phyloP scores from a whole-genome alignment of 2,329 filamentous ascomycete genomes.

The Stylonectria norvegica region DNA sequence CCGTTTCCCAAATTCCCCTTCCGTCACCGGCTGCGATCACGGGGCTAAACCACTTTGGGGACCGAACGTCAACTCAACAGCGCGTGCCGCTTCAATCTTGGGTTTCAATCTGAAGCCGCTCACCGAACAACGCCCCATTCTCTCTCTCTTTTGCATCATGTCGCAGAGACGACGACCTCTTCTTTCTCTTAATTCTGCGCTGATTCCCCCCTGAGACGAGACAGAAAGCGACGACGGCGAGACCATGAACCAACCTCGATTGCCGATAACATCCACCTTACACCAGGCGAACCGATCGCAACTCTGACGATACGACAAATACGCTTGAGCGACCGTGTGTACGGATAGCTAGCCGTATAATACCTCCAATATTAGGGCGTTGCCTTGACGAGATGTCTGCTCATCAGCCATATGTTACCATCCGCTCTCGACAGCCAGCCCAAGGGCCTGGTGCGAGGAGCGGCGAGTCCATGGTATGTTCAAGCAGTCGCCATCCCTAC shows the following conservation, averaged over 20 bases:
- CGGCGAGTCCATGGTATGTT: slow-evolving; percentile 48
- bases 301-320: slow-evolving; percentile 5
- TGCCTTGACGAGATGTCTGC: slow-evolving; percentile 36
- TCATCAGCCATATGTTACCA: slow-evolving; percentile 50
- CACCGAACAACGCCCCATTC: slow-evolving; percentile 16
- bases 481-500: neutral
- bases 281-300: slow-evolving; percentile 8
- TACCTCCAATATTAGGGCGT: neutral
- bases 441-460: slow-evolving; percentile 46
- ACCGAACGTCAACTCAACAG: slow-evolving; percentile 30
- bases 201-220: slow-evolving; percentile 9
- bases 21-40: slow-evolving; percentile 15
- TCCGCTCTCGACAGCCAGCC: slow-evolving; percentile 47
- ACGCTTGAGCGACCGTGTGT: slow-evolving; percentile 4
- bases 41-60: slow-evolving; percentile 33
- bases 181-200: slow-evolving; percentile 8
- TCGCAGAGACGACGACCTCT: slow-evolving; percentile 9
- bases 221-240: slow-evolving; percentile 5
- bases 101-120: slow-evolving; percentile 21
- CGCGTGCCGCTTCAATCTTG: slow-evolving; percentile 14
- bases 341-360: slow-evolving; percentile 5
- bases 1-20: slow-evolving; percentile 20
- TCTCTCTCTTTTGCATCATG: slow-evolving; percentile 16
- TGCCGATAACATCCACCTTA: slow-evolving; percentile 2
- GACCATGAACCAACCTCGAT: slow-evolving; percentile 13